Percentiles rank a stretch among this genome's conserved stretches.
Conservation (phyloP, 345 rosid genomes). For the Salix exigua region DNA sequence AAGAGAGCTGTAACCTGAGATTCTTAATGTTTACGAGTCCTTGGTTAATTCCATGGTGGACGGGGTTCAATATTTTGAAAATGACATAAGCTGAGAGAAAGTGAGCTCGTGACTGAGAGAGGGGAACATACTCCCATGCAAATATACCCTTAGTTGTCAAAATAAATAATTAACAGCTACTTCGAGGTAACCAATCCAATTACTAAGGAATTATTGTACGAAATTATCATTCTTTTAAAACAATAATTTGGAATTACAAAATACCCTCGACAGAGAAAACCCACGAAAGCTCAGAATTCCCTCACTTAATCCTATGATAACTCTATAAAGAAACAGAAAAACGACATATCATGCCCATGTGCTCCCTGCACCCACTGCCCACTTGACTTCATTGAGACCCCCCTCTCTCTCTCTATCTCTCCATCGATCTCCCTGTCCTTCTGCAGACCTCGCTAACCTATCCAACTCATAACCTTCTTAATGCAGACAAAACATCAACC, state of each 20-base stretch:
- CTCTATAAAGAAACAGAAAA: constrained; percentile 25
- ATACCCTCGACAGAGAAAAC: constrained; percentile 24
- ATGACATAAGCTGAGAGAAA: neutral
- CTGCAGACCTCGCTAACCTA: constrained; percentile 23
- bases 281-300: constrained; percentile 29
- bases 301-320: constrained; percentile 27
- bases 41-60: neutral
- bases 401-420: neutral
- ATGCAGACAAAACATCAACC: constrained; percentile 32
- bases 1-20: neutral
- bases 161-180: constrained; percentile 24
- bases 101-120: constrained; percentile 20
- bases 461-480: constrained; percentile 30
- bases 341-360: constrained; percentile 54
- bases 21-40: neutral
- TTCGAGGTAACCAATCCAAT: constrained; percentile 21
- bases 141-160: constrained; percentile 41
- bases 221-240: constrained; percentile 33
- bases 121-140: constrained; percentile 40
- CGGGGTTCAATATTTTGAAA: neutral
- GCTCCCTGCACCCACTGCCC: constrained; percentile 27
- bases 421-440: neutral
- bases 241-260: constrained; percentile 40
- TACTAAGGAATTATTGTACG: constrained; percentile 26
- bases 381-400: constrained; percentile 6